Percentiles rank a stretch among this genome's conserved stretches.
phyloP scores from a whole-genome alignment of 2,329 filamentous ascomycete species.

The Coniochaeta prunicola region DNA sequence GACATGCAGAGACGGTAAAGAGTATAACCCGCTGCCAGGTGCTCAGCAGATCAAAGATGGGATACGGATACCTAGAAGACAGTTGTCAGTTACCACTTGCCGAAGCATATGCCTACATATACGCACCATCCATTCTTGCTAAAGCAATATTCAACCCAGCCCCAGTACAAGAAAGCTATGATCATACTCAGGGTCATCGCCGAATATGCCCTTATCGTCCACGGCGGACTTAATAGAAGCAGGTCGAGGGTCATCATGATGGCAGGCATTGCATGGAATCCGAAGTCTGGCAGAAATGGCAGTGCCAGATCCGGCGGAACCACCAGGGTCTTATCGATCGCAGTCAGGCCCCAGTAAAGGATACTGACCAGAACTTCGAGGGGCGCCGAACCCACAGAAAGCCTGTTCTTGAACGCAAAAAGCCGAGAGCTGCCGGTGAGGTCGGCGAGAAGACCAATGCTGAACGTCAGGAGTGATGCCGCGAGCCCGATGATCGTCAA shows the following conservation, averaged over 20 bases:
- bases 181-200: slow-evolving; percentile 49
- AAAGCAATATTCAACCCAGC: slow-evolving; percentile 69
- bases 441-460: slow-evolving; percentile 56
- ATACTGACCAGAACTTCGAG: slow-evolving; percentile 64
- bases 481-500: slow-evolving; percentile 67
- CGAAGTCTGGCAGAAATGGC: slow-evolving; percentile 46
- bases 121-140: slow-evolving; percentile 57
- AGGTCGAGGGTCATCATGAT: slow-evolving; percentile 58
- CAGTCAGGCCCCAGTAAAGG: slow-evolving; percentile 64
- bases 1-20: slow-evolving; percentile 60
- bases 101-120: not conserved
- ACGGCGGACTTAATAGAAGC: slow-evolving; percentile 64
- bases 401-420: slow-evolving; percentile 59
- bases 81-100: not conserved
- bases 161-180: slow-evolving; percentile 65
- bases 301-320: slow-evolving; percentile 49
- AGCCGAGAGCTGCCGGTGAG: slow-evolving; percentile 48
- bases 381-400: slow-evolving; percentile 59
- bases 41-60: slow-evolving; percentile 65
- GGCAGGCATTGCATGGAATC: slow-evolving; percentile 60
- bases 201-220: slow-evolving; percentile 55
- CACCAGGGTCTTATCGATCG: slow-evolving; percentile 46
- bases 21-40: slow-evolving; percentile 59
- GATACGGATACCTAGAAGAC: slow-evolving; percentile 68
- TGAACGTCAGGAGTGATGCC: slow-evolving; percentile 54